Evolutionary conservation across 192 early-diverging fungal species (phyloP).

Genomic region (Nowakowskiella sp.): DNA sequence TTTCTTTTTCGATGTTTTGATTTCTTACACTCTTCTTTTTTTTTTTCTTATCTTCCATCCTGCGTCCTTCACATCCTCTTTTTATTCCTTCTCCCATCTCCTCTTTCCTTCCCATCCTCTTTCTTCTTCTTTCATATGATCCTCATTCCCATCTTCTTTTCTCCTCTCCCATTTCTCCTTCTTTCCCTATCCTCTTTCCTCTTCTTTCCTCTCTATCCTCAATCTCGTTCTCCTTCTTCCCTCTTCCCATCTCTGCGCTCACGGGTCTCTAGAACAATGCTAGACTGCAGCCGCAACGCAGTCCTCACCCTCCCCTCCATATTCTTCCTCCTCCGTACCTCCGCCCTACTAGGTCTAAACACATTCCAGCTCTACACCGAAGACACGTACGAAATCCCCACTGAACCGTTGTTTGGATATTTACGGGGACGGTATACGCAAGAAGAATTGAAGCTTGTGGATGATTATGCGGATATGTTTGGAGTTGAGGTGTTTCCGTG

Average conservation of each 20-base stretch:
- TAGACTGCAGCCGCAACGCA: conserved; percentile 80
- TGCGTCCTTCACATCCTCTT: not conserved
- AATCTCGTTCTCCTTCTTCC: not conserved
- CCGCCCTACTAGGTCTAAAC: conserved; percentile 80
- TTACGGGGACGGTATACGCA: conserved; percentile 64
- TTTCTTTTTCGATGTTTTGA: conserved; percentile 1
- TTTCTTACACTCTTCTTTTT: conserved; percentile 1
- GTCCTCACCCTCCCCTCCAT: conserved; percentile 58
- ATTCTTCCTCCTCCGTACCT: conserved; percentile 58
- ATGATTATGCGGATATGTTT: conserved; percentile 65
- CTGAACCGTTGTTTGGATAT: conserved; percentile 68
- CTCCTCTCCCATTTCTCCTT: not conserved
- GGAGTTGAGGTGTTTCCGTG: conserved; percentile 83
- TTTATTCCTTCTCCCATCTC: not conserved
- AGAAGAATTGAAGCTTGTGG: conserved; percentile 63
- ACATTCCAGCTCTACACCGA: conserved; percentile 88
- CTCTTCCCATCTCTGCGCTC: not conserved
- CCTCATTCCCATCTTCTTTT: not conserved
- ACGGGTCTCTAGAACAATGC: conserved; percentile 46
- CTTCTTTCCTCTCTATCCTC: not conserved
- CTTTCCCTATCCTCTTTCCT: not conserved
- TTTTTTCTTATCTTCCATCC: not conserved
- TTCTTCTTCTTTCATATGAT: not conserved
- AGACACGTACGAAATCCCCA: conserved; percentile 67
- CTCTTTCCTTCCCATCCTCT: not conserved